Conservation (phyloP, 2,329 filamentous ascomycete genomes). For the Aspergillus tubingensis region DNA sequence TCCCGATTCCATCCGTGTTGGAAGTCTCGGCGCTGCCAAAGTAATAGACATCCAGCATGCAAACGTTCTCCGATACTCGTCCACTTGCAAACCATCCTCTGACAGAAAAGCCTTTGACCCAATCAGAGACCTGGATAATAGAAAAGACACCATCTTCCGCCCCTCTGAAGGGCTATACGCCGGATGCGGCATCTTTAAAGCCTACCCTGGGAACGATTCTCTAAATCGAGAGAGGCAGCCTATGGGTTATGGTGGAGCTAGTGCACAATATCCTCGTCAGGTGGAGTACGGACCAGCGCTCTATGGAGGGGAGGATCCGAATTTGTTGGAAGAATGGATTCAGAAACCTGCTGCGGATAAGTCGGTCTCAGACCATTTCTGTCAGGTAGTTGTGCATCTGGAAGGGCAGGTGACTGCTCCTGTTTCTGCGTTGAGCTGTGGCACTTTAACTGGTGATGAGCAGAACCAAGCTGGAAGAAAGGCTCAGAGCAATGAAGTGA, state of each 20-base stretch:
- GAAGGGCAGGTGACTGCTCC: constrained; percentile 28
- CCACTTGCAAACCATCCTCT: constrained; percentile 23
- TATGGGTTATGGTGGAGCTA: too few relatives aligned
- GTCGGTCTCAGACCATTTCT: constrained; percentile 31
- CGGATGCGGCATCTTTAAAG: too few relatives aligned
- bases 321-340: neutral
- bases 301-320: constrained; percentile 21
- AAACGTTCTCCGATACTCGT: constrained; percentile 58
- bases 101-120: constrained; percentile 1
- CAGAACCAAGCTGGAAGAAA: constrained; percentile 12
- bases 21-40: constrained; percentile 59
- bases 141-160: too few relatives aligned
- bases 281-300: too few relatives aligned
- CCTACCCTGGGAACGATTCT: too few relatives aligned
- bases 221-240: too few relatives aligned
- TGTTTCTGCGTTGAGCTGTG: too few relatives aligned
- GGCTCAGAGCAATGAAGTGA: constrained; percentile 13
- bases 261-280: too few relatives aligned
- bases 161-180: too few relatives aligned
- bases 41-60: constrained; percentile 66
- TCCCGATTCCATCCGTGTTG: constrained; percentile 61
- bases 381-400: constrained; percentile 37
- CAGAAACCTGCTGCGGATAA: too few relatives aligned
- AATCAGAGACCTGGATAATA: too few relatives aligned
- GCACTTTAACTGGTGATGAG: neutral